These are phyloP conservation scores for Trypanosoma brucei DNA, from an alignment of 208 protist species.

Conservation along the genomic window DNA sequence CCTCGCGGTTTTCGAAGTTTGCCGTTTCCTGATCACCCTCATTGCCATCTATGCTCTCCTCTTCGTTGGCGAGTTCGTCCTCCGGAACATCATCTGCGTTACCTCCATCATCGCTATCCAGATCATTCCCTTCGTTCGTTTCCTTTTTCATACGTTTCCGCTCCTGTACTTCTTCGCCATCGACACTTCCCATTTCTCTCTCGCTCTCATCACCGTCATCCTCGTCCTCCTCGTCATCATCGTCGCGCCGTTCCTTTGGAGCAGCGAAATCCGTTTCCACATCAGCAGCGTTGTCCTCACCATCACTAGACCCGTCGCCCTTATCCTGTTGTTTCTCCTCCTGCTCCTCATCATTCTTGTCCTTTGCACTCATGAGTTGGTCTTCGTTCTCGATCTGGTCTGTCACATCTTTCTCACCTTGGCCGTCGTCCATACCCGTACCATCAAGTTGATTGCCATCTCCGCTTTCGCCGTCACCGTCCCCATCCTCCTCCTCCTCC, in stretches of 20 bases:
- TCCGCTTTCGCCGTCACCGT: constrained; percentile 59
- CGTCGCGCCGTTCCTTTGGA: constrained; percentile 72
- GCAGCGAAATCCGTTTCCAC: constrained; percentile 83
- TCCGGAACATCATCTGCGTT: constrained; percentile 79
- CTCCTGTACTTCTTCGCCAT: constrained; percentile 81
- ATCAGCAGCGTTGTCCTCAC: constrained; percentile 89
- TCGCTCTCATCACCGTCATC: constrained; percentile 62
- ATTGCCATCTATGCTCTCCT: constrained; percentile 27
- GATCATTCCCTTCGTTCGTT: constrained; percentile 64
- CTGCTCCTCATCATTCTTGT: constrained; percentile 87
- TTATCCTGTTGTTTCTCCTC: constrained; percentile 71
- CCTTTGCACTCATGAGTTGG: constrained; percentile 91
- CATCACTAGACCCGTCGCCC: constrained; percentile 55
- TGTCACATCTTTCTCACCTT: constrained; percentile 98
- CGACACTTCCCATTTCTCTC: constrained; percentile 84
- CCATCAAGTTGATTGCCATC: constrained; percentile 79
- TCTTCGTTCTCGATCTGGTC: constrained; percentile 98
- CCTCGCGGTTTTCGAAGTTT: constrained; percentile 82
- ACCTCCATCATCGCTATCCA: constrained; percentile 70
- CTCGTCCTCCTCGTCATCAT: constrained; percentile 76
- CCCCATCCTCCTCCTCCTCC: constrained; percentile 66
- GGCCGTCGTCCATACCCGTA: constrained; percentile 98
- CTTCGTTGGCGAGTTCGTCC: constrained; percentile 55
- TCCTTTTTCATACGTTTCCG: constrained; percentile 82
- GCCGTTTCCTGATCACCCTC: constrained; percentile 77